Base-by-base conservation (phyloP, 208 protist species). In the Trypanosoma lewisi region DNA sequence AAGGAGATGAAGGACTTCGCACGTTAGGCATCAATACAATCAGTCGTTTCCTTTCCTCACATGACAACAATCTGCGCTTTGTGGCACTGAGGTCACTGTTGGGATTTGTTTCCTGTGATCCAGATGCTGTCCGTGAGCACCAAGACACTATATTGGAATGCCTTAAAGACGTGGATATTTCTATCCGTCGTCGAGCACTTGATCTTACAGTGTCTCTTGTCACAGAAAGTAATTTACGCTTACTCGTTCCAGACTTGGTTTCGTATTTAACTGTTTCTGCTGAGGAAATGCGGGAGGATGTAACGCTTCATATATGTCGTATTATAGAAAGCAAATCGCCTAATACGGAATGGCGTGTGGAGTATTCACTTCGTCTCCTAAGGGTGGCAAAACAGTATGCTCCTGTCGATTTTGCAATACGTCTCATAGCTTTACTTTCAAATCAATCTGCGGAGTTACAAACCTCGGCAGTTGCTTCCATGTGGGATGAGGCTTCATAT, bases 1-100 rank as follows among this genome's bases (percentile, higher is more conserved):
- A 99, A 62, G 85, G 85, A 42, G 92, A 97, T 65, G 78, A 82
- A 12, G 82, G 66, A 14, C 80, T 96, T 41, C 82, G 89, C 19
- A 71, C 95, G 17, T 89, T 99, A 33, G 98, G 96, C 9, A 88
- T 99, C 58, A 99, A 98, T 76, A 99, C 98, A 54, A 88, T 99
- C n/a, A 96, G 97, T 49, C 88, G 97, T 54, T 99, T 99, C 68
- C 82, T 99, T 9, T 66, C 86, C 17, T 80, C 78, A 5, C 97
- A 91, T 56, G 98, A 99, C 73, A 99, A 99, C 73, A 99, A 99
- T 77, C 95, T 99, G 57, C 93, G 97, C 54, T 99, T 99, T 72
- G 98, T 99, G 0, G 97, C 98, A 0, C 82, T 99, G 5, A 69
- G 98, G 63, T 95, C 95, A 21, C 85, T 99, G 23, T 70, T 93